Percentiles rank a stretch among this genome's conserved stretches.
Conservation (phyloP, 257 asterid species). For the Solanum microdontum region DNA sequence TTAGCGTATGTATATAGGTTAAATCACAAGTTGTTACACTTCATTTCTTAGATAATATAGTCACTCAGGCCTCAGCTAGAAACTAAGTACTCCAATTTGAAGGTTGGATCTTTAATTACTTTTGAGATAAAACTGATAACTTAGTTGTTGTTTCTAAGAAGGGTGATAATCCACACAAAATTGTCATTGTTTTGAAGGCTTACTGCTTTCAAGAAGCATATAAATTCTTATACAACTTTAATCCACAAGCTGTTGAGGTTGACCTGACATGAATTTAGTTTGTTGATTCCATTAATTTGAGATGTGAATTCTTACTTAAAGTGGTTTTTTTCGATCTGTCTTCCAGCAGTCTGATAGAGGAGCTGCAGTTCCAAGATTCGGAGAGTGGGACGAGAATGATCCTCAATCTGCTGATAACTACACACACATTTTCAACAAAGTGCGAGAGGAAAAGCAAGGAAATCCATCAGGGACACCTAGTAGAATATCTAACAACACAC, state of each 20-base stretch:
- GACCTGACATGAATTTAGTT: background rate
- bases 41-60: background rate
- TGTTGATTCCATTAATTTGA: background rate
- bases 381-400: constrained; percentile 70
- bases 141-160: background rate
- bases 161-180: background rate
- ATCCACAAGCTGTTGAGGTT: background rate
- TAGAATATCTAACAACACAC: constrained; percentile 16
- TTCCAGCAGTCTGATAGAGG: constrained; percentile 54
- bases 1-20: background rate
- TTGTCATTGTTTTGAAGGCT: background rate
- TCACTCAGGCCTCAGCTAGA: too few species aligned
- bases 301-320: background rate
- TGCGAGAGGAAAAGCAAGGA: constrained; percentile 50
- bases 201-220: background rate
- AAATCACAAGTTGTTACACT: background rate
- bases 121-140: too few species aligned
- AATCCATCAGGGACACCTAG: constrained; percentile 32
- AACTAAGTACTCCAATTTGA: too few species aligned
- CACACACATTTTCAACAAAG: constrained; percentile 56
- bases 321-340: background rate
- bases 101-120: too few species aligned
- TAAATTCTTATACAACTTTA: background rate
- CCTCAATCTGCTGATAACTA: constrained; percentile 71
- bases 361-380: constrained; percentile 80